A percentile compares a stretch with the other conserved stretches of the same genome.
Evolutionary conservation across 2,329 filamentous ascomycete genomes (phyloP).

Genomic region (Sporothrix phasma): DNA sequence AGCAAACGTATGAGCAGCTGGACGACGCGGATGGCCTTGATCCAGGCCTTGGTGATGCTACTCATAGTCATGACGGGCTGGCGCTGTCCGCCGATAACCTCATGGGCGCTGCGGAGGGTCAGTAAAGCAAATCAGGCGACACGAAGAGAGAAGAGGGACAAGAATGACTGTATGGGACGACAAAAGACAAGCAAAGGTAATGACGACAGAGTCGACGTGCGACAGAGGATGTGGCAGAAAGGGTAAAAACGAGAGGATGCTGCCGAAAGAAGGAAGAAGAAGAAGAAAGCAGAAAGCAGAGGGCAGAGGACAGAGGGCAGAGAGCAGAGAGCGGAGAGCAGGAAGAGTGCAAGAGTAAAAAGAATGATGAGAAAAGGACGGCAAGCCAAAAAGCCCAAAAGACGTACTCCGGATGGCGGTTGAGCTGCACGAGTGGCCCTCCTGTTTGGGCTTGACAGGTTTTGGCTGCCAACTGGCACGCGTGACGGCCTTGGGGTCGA

Average conservation of each 20-base stretch:
- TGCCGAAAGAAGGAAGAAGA: background rate
- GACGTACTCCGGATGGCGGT: constrained; percentile 74
- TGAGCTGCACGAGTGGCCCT: constrained; percentile 72
- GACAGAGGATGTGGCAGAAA: background rate
- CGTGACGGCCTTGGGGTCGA: constrained; percentile 80
- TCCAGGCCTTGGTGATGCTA: constrained; percentile 55
- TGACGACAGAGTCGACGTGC: background rate
- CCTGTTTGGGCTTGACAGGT: constrained; percentile 50
- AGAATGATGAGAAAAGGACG: background rate
- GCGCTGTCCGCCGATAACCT: constrained; percentile 52
- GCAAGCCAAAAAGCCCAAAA: background rate
- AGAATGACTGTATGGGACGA: too few species aligned
- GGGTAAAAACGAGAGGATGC: background rate
- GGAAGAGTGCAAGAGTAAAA: background rate
- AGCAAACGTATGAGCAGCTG: constrained; percentile 61
- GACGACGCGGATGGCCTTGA: constrained; percentile 57
- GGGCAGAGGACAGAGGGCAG: too few species aligned
- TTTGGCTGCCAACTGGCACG: constrained; percentile 64
- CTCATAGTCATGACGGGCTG: constrained; percentile 57
- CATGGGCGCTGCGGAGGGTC: constrained; percentile 40
- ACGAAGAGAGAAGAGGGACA: background rate
- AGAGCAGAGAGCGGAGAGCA: too few species aligned
- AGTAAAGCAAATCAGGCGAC: background rate
- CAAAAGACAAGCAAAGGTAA: background rate
- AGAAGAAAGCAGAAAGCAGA: background rate